phyloP scores from a whole-genome alignment of 2,329 filamentous ascomycete genomes.

The Rachicladosporium sp. region DNA sequence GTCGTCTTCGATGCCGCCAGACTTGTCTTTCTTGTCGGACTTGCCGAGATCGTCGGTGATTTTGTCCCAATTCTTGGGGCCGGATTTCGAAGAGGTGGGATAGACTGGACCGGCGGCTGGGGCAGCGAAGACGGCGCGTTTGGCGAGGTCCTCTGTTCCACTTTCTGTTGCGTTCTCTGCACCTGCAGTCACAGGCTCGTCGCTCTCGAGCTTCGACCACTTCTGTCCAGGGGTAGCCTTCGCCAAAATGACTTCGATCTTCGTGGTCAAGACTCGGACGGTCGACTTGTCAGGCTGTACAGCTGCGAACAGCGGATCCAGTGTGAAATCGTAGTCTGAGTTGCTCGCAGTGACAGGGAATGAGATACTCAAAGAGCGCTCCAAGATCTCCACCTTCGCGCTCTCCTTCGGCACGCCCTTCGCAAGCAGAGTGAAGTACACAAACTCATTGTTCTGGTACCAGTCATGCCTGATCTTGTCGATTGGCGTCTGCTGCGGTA shows the following conservation, averaged over 20 bases:
- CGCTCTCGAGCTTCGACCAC: constrained; percentile 51
- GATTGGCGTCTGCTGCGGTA: constrained; percentile 30
- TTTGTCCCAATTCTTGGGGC: constrained; percentile 88
- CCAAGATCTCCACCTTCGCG: constrained; percentile 38
- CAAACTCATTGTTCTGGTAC: constrained; percentile 51
- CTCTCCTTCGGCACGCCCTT: constrained; percentile 51
- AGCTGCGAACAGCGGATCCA: constrained; percentile 54
- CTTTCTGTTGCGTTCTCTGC: no score
- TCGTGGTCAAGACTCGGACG: constrained; percentile 57
- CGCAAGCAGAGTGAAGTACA: constrained; percentile 53
- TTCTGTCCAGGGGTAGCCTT: constrained; percentile 56
- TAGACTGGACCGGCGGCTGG: constrained; percentile 45
- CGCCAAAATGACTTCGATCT: constrained; percentile 63
- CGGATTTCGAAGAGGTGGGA: constrained; percentile 72
- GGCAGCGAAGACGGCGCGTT: constrained; percentile 11
- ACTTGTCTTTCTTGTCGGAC: constrained; percentile 18
- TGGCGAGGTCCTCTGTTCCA: no score
- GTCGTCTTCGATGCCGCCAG: constrained; percentile 23
- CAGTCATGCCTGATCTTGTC: constrained; percentile 56
- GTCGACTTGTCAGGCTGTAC: constrained; percentile 52
- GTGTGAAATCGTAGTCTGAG: constrained; percentile 47
- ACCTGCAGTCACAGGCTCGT: constrained; percentile 15
- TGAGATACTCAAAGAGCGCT: constrained; percentile 39
- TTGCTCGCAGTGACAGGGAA: constrained; percentile 42
- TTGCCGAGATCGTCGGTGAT: constrained; percentile 42